phyloP scores from a whole-genome alignment of 768 basidiomycete genomes.

The Leccinum uliginosum region DNA sequence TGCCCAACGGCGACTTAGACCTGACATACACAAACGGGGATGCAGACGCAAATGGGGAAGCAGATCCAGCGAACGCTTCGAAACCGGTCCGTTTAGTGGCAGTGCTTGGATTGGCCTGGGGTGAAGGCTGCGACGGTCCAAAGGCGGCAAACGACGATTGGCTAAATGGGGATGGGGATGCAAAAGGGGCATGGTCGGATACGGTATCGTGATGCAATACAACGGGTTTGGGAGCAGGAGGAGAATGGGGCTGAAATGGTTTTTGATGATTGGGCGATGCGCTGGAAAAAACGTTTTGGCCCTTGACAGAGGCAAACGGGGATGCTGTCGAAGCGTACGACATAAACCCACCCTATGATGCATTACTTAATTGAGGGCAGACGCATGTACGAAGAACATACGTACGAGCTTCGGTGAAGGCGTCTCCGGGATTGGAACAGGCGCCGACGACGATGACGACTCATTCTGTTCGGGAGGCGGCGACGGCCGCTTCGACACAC shows the following conservation, averaged over 20 bases:
- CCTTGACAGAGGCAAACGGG: constrained; percentile 71
- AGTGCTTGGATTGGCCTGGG: constrained; percentile 28
- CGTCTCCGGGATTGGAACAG: constrained; percentile 13
- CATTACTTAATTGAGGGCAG: constrained; percentile 5
- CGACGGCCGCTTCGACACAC: constrained; percentile 54
- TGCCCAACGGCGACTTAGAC: constrained; percentile 50
- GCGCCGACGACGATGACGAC: constrained; percentile 11
- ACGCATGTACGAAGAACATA: constrained; percentile 8
- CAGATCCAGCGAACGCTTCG: constrained; percentile 49
- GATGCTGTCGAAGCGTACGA: constrained; percentile 73
- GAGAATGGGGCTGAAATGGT: constrained; percentile 15
- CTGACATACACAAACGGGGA: constrained; percentile 32
- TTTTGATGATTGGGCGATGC: constrained; percentile 24
- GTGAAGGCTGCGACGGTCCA: constrained; percentile 11
- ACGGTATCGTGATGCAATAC: constrained; percentile 21
- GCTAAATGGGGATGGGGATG: constrained; percentile 21
- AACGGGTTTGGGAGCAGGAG: constrained; percentile 20
- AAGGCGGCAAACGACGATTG: constrained; percentile 22
- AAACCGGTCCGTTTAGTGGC: constrained; percentile 52
- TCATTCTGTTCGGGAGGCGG: constrained; percentile 59
- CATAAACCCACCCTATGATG: constrained; percentile 64
- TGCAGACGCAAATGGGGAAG: constrained; percentile 46
- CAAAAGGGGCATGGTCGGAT: constrained; percentile 17
- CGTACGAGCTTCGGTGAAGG: constrained; percentile 47
- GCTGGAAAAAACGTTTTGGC: constrained; percentile 48